These are phyloP conservation scores for Acephala macrosclerotiorum DNA, from an alignment of 2,329 filamentous ascomycete species.

Conservation along the genomic window DNA sequence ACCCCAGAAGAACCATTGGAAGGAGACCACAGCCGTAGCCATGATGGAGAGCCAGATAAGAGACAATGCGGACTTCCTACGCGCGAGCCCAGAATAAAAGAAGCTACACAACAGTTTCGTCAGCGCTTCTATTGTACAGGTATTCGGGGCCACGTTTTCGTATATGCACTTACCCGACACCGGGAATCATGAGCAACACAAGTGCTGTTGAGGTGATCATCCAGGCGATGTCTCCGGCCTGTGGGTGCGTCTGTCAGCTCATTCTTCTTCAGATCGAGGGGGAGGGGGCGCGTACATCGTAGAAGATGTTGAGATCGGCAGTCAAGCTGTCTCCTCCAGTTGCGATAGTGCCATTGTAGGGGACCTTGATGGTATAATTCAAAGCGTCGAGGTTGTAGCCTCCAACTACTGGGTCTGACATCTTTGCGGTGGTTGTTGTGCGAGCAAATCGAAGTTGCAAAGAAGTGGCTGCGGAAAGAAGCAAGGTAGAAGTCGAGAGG, in stretches of 20 bases:
- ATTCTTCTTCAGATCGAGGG: neutral
- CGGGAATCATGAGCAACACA: conserved; percentile 91
- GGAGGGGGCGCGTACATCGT: conserved; percentile 66
- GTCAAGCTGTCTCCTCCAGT: conserved; percentile 68
- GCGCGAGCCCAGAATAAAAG: conserved; percentile 91
- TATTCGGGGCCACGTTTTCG: conserved; percentile 27
- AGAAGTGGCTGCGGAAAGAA: conserved; percentile 2
- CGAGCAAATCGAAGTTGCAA: neutral
- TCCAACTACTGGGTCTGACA: conserved; percentile 41
- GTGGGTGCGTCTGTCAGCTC: neutral
- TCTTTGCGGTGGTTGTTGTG: conserved; percentile 18
- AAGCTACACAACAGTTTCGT: conserved; percentile 54
- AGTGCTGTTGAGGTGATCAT: conserved; percentile 83
- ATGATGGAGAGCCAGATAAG: conserved; percentile 92
- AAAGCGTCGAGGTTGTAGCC: conserved; percentile 52
- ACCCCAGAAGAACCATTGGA: conserved; percentile 80
- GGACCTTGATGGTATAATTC: conserved; percentile 50
- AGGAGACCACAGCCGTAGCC: conserved; percentile 81
- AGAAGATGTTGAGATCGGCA: conserved; percentile 83
- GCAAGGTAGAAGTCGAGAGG: neutral
- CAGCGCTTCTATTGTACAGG: conserved; percentile 32
- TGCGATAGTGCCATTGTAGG: conserved; percentile 61
- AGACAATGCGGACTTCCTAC: conserved; percentile 87
- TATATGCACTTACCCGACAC: conserved; percentile 68
- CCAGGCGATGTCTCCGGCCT: conserved; percentile 87